These are phyloP conservation scores for Henckelia pumila DNA, from an alignment of 257 asterid species.

Conservation along the genomic window DNA sequence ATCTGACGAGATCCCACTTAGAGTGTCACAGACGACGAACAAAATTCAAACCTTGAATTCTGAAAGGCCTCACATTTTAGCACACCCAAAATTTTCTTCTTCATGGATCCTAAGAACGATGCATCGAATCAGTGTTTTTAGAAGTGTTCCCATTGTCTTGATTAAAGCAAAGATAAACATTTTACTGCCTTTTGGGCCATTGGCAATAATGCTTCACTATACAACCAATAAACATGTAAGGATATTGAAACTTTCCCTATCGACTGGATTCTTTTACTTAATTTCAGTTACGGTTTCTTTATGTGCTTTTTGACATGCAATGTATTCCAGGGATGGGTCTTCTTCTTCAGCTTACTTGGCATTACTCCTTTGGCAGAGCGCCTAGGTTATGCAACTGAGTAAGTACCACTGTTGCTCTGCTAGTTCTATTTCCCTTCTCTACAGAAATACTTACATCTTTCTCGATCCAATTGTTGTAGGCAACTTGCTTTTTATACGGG, in stretches of 20 bases:
- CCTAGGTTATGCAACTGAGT: slow-evolving; percentile 88
- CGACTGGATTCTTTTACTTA: neutral
- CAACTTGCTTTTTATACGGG: slow-evolving; percentile 79
- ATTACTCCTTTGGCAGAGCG: slow-evolving; percentile 82
- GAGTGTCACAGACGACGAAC: neutral
- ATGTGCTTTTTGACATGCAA: neutral
- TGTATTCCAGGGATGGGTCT: slow-evolving; percentile 67
- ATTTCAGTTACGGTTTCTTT: neutral
- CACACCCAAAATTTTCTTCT: neutral
- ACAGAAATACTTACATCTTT: neutral
- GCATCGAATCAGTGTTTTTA: neutral
- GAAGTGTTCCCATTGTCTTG: neutral
- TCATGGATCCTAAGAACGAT: neutral
- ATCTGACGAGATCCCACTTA: neutral
- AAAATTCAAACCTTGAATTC: neutral
- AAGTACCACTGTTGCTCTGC: slow-evolving; percentile 14
- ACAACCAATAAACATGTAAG: neutral
- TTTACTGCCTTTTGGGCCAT: neutral
- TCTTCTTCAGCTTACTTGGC: slow-evolving; percentile 63
- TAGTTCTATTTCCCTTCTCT: slow-evolving; percentile 20
- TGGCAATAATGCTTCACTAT: neutral
- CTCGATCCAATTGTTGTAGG: slow-evolving; percentile 38
- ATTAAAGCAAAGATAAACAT: neutral
- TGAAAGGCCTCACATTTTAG: neutral
- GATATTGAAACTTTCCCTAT: neutral